Conservation (phyloP, 345 rosid genomes). For the Sonneratia caseolaris region DNA sequence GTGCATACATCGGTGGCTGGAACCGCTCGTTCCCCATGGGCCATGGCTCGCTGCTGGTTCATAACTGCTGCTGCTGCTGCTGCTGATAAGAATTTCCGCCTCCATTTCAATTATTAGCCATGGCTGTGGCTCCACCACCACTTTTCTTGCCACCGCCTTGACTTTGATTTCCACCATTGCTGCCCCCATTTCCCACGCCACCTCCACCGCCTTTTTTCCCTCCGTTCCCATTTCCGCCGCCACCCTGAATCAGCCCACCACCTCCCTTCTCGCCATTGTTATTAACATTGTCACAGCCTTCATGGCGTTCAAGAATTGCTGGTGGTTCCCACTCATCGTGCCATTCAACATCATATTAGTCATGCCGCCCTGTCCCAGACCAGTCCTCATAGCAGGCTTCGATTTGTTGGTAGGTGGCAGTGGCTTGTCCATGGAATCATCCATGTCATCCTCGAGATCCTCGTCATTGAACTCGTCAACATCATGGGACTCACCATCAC, state of each 20-base stretch:
- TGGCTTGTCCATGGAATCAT: conserved; percentile 20
- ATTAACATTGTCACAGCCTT: conserved; percentile 28
- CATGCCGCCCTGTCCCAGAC: no score
- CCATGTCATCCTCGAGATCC: conserved; percentile 47
- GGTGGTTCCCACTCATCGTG: conserved; percentile 14
- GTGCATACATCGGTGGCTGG: no score
- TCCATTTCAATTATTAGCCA: conserved; percentile 17
- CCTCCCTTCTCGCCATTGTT: conserved; percentile 26
- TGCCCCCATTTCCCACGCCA: no score
- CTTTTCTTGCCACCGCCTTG: conserved; percentile 17
- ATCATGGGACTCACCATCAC: conserved; percentile 34
- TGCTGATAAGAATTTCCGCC: no score
- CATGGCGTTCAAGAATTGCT: conserved; percentile 46
- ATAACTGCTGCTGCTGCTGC: no score
- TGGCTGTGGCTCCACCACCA: conserved; percentile 20
- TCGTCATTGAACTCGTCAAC: conserved; percentile 41
- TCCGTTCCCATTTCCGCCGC: conserved; percentile 16
- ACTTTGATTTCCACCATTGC: no score
- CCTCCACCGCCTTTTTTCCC: no score
- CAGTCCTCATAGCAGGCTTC: no score
- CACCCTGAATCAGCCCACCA: conserved; percentile 27
- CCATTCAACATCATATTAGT: conserved; percentile 38
- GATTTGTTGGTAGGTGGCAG: background rate
- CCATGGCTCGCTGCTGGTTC: no score
- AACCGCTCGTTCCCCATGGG: no score